Evolutionary conservation across 1,284 basidiomycete genomes (phyloP), one percentile per base, ranked within the genome.

Genomic region (Ceratobasidium sp.): DNA sequence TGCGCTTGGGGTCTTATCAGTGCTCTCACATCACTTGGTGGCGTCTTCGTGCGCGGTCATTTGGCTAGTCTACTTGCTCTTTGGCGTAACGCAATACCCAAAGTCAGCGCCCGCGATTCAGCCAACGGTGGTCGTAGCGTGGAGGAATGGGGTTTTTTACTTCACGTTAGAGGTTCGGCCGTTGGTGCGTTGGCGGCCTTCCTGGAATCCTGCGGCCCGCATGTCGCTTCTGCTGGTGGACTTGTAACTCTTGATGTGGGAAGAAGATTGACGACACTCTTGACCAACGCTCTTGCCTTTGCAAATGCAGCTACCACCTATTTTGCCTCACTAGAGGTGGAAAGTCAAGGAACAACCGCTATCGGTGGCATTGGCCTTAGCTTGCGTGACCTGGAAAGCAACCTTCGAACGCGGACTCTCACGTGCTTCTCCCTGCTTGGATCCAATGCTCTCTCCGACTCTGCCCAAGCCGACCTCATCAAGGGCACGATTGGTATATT

Each of bases 81-180:
- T 1, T 99, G 97, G 97, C 83, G 96, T 39, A 99, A 99, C 74
- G 95, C 97, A 1, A 82, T 99, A 0, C 94, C 96, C 0, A 98
- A 98, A 78, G 90, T 93, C 0, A 93, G 93, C 0, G 89, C 84
- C 73, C 96, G 96, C 77, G 96, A 98, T 74, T 82, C 84, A 0
- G 78, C 81, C 0, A 78, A 76, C 21, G 82, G 84, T 0, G 85
- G 87, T 16, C 83, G 93, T 21, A 86, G 86, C 36, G 80, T 85
- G 21, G 80, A 84, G 0, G 97, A 98, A 75, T 98, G 95, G 95
- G 83, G 84, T 62, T 99, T 98, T 79, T 80, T 99, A 7, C 80
- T 99, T 4, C 89, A 93, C 71, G 91, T 99, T 6, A 85, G 96
- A 29, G 95, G 98, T 78, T 90, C 88, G 74, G 93, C 96, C 0